Percentiles rank a stretch among this genome's conserved stretches.
phyloP scores from a whole-genome alignment of 2,329 filamentous ascomycete genomes.

The Ophiostoma ips region DNA sequence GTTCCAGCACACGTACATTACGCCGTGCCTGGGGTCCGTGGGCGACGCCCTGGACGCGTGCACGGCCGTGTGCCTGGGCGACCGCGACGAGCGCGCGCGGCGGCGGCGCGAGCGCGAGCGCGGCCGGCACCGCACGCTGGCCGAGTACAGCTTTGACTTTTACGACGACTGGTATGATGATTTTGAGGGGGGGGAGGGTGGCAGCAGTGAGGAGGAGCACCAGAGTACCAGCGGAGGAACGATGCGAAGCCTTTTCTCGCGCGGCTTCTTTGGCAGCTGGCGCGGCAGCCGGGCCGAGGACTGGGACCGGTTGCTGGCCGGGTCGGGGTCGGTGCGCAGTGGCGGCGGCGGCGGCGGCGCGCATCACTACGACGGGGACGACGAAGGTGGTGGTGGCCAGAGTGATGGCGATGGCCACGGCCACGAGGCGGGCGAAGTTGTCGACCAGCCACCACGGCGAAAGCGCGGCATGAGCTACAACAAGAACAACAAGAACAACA shows the following conservation, averaged over 20 bases:
- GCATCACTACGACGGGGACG: conserved; percentile 15
- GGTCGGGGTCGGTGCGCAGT: conserved; percentile 38
- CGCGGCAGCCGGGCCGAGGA: conserved; percentile 53
- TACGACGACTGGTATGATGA: conserved; percentile 90
- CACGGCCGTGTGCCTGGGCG: conserved; percentile 54
- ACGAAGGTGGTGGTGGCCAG: conserved; percentile 18
- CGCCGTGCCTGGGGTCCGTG: conserved; percentile 61
- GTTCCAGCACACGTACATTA: conserved; percentile 74
- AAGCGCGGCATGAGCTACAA: conserved; percentile 86
- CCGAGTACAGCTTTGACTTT: conserved; percentile 87
- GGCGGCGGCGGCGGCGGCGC: no score
- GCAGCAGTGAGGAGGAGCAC: conserved; percentile 43
- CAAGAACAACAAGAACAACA: conserved; percentile 61
- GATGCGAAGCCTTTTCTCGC: conserved; percentile 29
- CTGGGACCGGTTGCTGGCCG: conserved; percentile 68
- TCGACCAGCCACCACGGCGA: conserved; percentile 55
- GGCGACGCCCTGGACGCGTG: conserved; percentile 57
- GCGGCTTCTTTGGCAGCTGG: conserved; percentile 58
- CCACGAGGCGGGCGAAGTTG: conserved; percentile 24
- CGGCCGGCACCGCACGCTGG: conserved; percentile 36
- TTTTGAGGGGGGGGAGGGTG: conserved; percentile 49
- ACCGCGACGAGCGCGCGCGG: conserved; percentile 59
- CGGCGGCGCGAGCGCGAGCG: conserved; percentile 51
- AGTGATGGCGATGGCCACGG: conserved; percentile 13
- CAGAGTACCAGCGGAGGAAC: conserved; percentile 19